Evolutionary conservation across 805 yeast species (phyloP).

Genomic region (Spathaspora passalidarum): DNA sequence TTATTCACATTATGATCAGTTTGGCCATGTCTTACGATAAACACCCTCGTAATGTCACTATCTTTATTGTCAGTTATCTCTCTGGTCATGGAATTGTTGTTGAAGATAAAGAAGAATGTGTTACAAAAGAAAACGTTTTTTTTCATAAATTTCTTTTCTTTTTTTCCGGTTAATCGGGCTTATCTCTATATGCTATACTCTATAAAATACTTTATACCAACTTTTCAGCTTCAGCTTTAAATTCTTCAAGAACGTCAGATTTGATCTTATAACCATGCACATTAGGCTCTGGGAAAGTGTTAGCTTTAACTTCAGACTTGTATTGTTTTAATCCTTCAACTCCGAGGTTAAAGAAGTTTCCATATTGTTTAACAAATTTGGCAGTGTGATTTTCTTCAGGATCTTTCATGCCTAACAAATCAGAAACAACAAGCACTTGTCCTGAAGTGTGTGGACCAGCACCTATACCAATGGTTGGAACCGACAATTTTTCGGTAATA

Average conservation of each 20-base stretch:
- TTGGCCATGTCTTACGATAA: conserved; percentile 80
- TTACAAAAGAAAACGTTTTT: background rate
- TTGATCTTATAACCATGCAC: conserved; percentile 68
- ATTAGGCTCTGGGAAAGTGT: conserved; percentile 58
- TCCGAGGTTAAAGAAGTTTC: conserved; percentile 47
- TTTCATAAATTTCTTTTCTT: background rate
- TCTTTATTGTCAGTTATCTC: conserved; percentile 30
- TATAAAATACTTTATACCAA: background rate
- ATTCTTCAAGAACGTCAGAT: conserved; percentile 48
- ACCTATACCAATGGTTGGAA: conserved; percentile 95
- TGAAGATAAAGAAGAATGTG: background rate
- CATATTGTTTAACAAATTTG: conserved; percentile 75
- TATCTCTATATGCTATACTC: background rate
- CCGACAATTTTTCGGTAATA: conserved; percentile 54
- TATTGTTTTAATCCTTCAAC: conserved; percentile 53
- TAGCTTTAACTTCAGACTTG: conserved; percentile 52
- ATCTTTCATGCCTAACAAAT: conserved; percentile 72
- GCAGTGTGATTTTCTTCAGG: conserved; percentile 44
- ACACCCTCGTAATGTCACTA: conserved; percentile 43
- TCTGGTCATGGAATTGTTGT: conserved; percentile 16
- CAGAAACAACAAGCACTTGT: conserved; percentile 87
- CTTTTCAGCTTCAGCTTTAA: conserved; percentile 13
- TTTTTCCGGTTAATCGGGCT: background rate
- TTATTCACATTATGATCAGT: conserved; percentile 68
- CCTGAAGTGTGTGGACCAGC: conserved; percentile 85